A percentile compares a stretch with the other conserved stretches of the same genome.
phyloP scores from a whole-genome alignment of 1,284 basidiomycete species.

The Naganishia sp. region DNA sequence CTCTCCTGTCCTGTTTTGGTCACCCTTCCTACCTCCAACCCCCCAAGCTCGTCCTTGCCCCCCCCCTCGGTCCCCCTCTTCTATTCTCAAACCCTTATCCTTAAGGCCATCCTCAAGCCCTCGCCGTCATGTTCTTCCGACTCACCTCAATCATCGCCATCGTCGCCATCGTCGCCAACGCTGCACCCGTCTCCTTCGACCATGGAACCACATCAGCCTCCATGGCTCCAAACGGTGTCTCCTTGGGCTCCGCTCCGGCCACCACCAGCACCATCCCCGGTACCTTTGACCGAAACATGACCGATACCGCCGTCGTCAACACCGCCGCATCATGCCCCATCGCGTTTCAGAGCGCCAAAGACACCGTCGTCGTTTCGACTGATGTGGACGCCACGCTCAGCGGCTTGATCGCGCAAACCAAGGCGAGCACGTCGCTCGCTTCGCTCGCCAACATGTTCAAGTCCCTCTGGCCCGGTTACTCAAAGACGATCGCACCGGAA shows the following conservation, averaged over 20 bases:
- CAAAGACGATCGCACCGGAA: neutral
- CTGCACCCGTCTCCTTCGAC: neutral
- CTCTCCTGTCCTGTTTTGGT: neutral
- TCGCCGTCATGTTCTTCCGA: neutral
- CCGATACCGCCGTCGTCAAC: conserved; percentile 8
- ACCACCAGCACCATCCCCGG: neutral
- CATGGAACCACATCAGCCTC: too few relatives aligned
- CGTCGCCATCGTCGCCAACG: conserved; percentile 1
- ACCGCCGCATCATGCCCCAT: neutral
- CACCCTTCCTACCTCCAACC: neutral
- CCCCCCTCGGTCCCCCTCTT: neutral
- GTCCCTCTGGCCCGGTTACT: conserved; percentile 11
- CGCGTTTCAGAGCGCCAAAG: neutral
- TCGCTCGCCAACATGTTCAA: neutral
- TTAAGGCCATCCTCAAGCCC: neutral
- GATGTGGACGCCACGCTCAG: conserved; percentile 1
- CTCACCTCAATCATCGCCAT: conserved; percentile 4
- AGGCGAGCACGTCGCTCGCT: neutral
- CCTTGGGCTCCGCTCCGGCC: neutral
- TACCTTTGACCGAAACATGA: neutral
- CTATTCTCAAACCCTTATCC: neutral
- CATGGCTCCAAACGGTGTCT: neutral
- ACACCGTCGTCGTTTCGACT: neutral
- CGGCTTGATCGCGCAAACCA: conserved; percentile 12
- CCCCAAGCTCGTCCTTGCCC: neutral